Base-by-base conservation (phyloP, 805 yeast species). In the Hanseniaspora hatyaiensis region DNA sequence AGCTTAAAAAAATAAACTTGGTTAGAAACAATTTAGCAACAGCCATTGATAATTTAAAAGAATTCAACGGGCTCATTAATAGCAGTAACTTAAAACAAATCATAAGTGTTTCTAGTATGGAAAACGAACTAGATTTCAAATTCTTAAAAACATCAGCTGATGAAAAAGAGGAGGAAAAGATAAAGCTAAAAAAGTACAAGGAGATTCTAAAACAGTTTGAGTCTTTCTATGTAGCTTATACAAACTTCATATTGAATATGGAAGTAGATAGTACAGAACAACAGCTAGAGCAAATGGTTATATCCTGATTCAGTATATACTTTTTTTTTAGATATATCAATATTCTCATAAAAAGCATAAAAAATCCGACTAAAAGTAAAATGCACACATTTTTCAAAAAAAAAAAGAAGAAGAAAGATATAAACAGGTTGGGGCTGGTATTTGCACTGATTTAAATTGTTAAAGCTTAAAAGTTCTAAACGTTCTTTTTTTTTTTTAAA, bases 201-300 rank as follows among this genome's bases (percentile, higher is more conserved):
- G 49, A 45, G 8, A 45, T 45, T 12, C n/a, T 45, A 13, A 45
- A 45, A 18, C 38, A 37, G 11, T 37, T 45, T 23, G 49, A 45
- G 16, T 16, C 33, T 11, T 37, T 45, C 31, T 45, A 45, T 19
- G 40, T 34, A 8, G 28, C 40, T 11, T 45, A 23, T 22, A 32
- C 29, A 11, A 29, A 45, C 26, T 24, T 37, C 23, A 12, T 45
- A n/a, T 15, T 37, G 3, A 16, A 37, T 8, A 26, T 38, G 9
- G 42, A 45, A 16, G 33, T 13, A 8, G 18, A 6, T 8, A 16
- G 12, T 8, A 22, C 26, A 2, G 34, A 34, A 15, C 40, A 42
- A 29, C 40, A 37, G 16, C 12, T 37, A 3, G 40, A 37, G 40
- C 40, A 37, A 26, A 24, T 37, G n/a, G 40, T 26, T 4, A 24